phyloP scores from a whole-genome alignment of 176 grass and related monocot genomes.

The Cenchrus americanus region DNA sequence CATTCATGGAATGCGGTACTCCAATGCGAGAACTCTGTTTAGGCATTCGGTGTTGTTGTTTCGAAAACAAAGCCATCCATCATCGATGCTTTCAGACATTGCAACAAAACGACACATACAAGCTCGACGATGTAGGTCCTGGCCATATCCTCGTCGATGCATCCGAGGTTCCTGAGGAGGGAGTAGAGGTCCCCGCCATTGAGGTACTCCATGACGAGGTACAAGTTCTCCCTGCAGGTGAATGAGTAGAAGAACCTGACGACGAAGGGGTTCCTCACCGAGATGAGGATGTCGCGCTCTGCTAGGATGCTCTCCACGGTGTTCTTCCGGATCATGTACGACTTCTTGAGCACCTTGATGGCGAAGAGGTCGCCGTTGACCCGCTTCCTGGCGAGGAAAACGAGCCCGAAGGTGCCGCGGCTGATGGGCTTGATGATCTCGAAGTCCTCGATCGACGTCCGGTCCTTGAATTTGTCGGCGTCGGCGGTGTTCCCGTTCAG shows the following conservation, averaged over 20 bases:
- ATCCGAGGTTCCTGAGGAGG: conserved; percentile 83
- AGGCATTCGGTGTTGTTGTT: not conserved
- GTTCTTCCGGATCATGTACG: conserved; percentile 98
- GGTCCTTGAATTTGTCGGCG: conserved; percentile 59
- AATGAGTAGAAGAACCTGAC: conserved; percentile 99
- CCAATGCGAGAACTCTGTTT: not conserved
- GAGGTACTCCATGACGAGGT: conserved; percentile 99
- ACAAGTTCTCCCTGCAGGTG: conserved; percentile 98
- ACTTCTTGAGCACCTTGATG: conserved; percentile 95
- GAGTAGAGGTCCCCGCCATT: conserved; percentile 97
- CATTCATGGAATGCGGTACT: too few species aligned
- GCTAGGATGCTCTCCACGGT: conserved; percentile 94
- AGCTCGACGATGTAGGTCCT: conserved; percentile 89
- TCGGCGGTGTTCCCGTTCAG: conserved; percentile 31
- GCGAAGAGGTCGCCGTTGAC: conserved; percentile 92
- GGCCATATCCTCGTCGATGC: conserved; percentile 94
- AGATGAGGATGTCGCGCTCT: conserved; percentile 92
- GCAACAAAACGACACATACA: conserved; percentile 40
- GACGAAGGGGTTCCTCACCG: conserved; percentile 79
- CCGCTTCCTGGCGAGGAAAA: conserved; percentile 96
- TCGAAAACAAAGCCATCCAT: too few species aligned
- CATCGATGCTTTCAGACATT: not conserved
- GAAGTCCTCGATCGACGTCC: conserved; percentile 96
- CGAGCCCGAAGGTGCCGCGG: conserved; percentile 81
- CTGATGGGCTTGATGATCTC: conserved; percentile 99